Evolutionary conservation across 2,329 filamentous ascomycete genomes (phyloP), one percentile per base, ranked within the genome.

Genomic region (Neopestalotiopsis sp.): DNA sequence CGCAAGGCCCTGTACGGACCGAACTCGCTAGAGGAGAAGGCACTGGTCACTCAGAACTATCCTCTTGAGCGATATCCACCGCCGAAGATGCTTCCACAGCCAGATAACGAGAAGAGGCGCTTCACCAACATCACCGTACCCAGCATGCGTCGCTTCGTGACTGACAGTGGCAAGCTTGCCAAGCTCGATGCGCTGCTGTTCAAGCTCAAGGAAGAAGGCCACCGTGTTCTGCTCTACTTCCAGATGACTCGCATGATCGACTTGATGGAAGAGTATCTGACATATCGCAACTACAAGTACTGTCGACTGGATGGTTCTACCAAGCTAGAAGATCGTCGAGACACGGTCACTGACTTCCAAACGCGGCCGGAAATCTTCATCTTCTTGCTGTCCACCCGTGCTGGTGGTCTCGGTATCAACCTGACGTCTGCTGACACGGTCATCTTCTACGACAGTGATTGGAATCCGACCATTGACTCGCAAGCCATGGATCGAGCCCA

Each of bases 201-300:
- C 78, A 89, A 94, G 79, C 90, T 99, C 76, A 99, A 98, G 86
- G 92, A 94, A 71, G 93, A 92, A 71, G 93, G 93, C 45, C 96
- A 99, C 75, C 94, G 96, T 77, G 96, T 99, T 28, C 86, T 99
- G 67, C 85, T 99, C 24, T 99, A 99, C 86, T 99, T 99, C 93
- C 96, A 99, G 85, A 99, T 99, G 96, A 99, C 96, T 4, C 93
- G 94, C 78, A 99, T 99, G 96, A 98, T 99, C 78, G 95, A 99
- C 79, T 85, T 99, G 70, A 98, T 98, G 93, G 96, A 99, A 80
- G 96, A 99, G 82, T 99, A 98, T 75, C 86, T 99, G 69, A 98
- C 96, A 0, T 98, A 98, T 84, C 94, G 96, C 79, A 98, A 98
- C 83, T 98, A 97, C 90, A 98, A 97, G 81, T 99, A 98, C 83